Conservation (phyloP, 495 filamentous ascomycete species). For the Tuber calosporum region DNA sequence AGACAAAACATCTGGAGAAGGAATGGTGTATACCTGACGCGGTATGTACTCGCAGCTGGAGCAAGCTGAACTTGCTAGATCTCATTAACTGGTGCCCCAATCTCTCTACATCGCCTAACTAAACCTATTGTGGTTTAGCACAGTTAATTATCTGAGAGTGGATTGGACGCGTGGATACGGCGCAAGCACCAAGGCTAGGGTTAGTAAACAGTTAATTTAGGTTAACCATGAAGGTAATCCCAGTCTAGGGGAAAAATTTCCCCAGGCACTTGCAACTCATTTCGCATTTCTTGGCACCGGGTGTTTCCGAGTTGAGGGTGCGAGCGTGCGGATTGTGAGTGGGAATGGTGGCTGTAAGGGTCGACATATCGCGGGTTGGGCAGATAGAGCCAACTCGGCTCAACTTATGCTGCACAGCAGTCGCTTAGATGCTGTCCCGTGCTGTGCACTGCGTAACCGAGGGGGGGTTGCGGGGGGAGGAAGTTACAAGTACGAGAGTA, state of each 20-base stretch:
- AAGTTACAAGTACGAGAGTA: no score
- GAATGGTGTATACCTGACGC: background rate
- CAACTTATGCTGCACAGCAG: background rate
- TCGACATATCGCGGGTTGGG: background rate
- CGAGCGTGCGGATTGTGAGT: background rate
- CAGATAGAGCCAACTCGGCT: background rate
- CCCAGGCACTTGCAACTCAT: background rate
- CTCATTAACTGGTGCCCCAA: background rate
- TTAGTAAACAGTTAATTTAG: background rate
- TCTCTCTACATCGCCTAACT: background rate
- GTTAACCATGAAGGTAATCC: background rate
- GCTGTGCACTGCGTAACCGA: slow-evolving; percentile 1
- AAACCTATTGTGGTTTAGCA: background rate
- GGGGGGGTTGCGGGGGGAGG: background rate
- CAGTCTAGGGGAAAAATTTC: background rate
- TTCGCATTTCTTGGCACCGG: background rate
- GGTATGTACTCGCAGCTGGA: background rate
- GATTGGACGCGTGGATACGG: background rate
- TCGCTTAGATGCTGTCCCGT: background rate
- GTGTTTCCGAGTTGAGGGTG: background rate
- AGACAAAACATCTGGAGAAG: background rate
- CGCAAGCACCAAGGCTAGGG: background rate
- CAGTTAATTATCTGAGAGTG: background rate
- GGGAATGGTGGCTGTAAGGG: background rate
- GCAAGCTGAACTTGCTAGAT: background rate